Percentiles rank a stretch among this genome's conserved stretches.
Evolutionary conservation across 345 rosid species (phyloP).

Genomic region (Bruguiera parviflora): DNA sequence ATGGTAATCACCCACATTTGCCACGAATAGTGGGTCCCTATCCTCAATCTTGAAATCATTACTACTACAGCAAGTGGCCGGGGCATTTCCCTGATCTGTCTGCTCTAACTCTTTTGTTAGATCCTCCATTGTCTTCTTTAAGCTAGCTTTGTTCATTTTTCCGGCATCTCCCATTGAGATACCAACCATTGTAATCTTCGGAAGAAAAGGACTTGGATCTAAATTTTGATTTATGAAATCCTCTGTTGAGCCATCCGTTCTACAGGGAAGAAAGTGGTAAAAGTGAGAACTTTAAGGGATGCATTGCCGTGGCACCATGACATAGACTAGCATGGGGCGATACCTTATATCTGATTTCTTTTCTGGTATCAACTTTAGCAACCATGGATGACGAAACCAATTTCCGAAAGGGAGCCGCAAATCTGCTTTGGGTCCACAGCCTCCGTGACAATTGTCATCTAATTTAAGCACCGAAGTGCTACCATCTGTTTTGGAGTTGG

Average conservation of each 20-base stretch:
- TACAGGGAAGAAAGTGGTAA: conserved; percentile 18
- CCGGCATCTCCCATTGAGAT: conserved; percentile 80
- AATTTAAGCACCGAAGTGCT: conserved; percentile 32
- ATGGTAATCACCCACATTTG: conserved; percentile 17
- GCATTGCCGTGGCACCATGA: neutral
- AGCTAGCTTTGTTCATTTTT: conserved; percentile 66
- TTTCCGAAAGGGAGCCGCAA: conserved; percentile 58
- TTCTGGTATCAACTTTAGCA: conserved; percentile 28
- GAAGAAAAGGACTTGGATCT: conserved; percentile 69
- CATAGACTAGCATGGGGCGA: conserved; percentile 1
- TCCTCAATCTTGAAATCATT: conserved; percentile 43
- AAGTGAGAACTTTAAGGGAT: conserved; percentile 4
- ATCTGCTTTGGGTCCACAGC: conserved; percentile 36
- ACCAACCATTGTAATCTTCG: conserved; percentile 98
- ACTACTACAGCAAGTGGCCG: conserved; percentile 18
- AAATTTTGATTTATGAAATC: conserved; percentile 36
- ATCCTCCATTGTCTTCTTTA: conserved; percentile 84
- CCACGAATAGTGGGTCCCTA: conserved; percentile 90
- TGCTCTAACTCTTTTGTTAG: conserved; percentile 70
- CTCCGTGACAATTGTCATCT: conserved; percentile 29
- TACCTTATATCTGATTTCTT: conserved; percentile 41
- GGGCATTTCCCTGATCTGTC: conserved; percentile 48
- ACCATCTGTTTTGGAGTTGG: conserved; percentile 33
- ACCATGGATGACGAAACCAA: conserved; percentile 54
- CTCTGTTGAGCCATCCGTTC: conserved; percentile 26